These are phyloP conservation scores for Fusarium pseudonygamai DNA, from an alignment of 2,329 filamentous ascomycete genomes.

Conservation along the genomic window DNA sequence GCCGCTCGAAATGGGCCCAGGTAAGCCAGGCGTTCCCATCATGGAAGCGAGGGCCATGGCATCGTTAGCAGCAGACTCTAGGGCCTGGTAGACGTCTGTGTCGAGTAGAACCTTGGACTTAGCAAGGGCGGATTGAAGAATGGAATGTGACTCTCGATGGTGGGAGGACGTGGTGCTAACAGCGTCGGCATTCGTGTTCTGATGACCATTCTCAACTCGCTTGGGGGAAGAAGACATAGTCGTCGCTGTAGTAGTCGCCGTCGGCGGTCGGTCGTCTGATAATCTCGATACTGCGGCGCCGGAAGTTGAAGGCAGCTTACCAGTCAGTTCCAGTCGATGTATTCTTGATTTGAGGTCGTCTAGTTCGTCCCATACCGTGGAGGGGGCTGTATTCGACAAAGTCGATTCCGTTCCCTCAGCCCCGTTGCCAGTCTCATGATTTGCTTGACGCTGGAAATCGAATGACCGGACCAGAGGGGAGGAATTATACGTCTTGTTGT, in stretches of 20 bases:
- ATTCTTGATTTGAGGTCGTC: constrained; percentile 96
- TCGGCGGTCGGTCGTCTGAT: constrained; percentile 84
- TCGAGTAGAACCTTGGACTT: constrained; percentile 79
- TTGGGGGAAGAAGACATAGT: constrained; percentile 92
- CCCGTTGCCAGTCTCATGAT: constrained; percentile 49
- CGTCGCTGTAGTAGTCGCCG: constrained; percentile 89
- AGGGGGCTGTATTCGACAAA: constrained; percentile 86
- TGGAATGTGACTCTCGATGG: constrained; percentile 72
- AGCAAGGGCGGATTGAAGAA: constrained; percentile 80
- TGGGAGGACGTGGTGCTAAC: constrained; percentile 54
- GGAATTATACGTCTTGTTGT: constrained; percentile 61
- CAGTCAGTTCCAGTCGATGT: constrained; percentile 86
- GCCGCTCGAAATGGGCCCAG: constrained; percentile 72
- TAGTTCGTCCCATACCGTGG: constrained; percentile 96
- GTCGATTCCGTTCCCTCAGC: constrained; percentile 84
- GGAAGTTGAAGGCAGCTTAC: constrained; percentile 85
- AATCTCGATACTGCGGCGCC: constrained; percentile 79
- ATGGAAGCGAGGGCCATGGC: constrained; percentile 81
- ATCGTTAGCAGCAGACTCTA: constrained; percentile 85
- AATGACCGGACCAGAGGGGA: constrained; percentile 64
- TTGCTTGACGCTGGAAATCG: constrained; percentile 46
- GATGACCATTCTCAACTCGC: constrained; percentile 53
- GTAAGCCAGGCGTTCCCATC: constrained; percentile 77
- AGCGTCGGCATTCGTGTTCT: constrained; percentile 46
- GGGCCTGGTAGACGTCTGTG: constrained; percentile 76